Percentiles rank a stretch among this genome's conserved stretches.
phyloP scores from a whole-genome alignment of 768 basidiomycete genomes.

The Termitomyces sp. region DNA sequence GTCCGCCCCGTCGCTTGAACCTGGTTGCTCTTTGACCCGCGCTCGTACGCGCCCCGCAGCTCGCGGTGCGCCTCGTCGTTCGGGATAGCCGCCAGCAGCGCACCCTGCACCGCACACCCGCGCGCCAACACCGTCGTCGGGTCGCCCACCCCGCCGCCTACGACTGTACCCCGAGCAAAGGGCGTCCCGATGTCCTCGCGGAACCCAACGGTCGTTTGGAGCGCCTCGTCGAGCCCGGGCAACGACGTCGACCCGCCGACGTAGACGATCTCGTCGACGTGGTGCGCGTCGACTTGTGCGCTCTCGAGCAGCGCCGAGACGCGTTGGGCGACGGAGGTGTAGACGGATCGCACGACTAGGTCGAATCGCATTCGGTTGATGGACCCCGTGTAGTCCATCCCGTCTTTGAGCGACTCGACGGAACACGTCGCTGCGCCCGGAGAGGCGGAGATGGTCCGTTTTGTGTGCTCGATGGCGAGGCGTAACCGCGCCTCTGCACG shows the following conservation, averaged over 20 bases:
- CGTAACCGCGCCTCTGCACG: slow-evolving; percentile 93
- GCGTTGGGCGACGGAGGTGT: slow-evolving; percentile 47
- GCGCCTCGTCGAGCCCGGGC: slow-evolving; percentile 66
- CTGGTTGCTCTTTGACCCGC: slow-evolving; percentile 27
- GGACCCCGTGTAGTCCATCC: slow-evolving; percentile 72
- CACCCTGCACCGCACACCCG: slow-evolving; percentile 75
- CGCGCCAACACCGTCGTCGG: slow-evolving; percentile 74
- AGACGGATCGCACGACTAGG: slow-evolving; percentile 56
- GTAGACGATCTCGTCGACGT: slow-evolving; percentile 77
- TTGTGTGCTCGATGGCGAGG: slow-evolving; percentile 91
- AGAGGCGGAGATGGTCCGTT: slow-evolving; percentile 85
- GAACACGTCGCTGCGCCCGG: slow-evolving; percentile 86
- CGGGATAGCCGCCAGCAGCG: slow-evolving; percentile 46
- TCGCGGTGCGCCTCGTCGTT: slow-evolving; percentile 44
- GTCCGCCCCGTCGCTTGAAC: slow-evolving; percentile 57
- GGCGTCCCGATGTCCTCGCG: slow-evolving; percentile 59
- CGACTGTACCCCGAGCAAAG: slow-evolving; percentile 60
- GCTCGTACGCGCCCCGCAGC: slow-evolving; percentile 44
- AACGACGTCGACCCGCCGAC: slow-evolving; percentile 72
- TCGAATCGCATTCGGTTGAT: slow-evolving; percentile 59
- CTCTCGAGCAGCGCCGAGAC: slow-evolving; percentile 45
- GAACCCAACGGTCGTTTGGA: slow-evolving; percentile 46
- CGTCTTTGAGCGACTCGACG: slow-evolving; percentile 93
- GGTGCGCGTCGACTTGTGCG: slow-evolving; percentile 53
- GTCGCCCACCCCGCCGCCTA: slow-evolving; percentile 70